These are phyloP conservation scores for Pseudoturritis turrita DNA, from an alignment of 345 rosid species.

Conservation along the genomic window DNA sequence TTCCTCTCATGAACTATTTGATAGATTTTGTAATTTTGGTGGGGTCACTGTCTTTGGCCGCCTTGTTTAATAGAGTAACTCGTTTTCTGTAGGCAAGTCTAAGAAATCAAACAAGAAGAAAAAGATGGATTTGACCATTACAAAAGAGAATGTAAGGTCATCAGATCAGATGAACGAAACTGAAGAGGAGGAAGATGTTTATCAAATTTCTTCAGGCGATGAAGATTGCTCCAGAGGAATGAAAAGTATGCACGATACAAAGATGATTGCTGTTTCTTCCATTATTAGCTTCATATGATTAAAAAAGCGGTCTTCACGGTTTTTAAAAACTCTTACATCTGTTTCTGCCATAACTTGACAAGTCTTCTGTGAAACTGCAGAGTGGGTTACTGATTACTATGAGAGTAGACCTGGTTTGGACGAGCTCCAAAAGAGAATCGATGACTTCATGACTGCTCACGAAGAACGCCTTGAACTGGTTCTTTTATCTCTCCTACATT, in stretches of 20 bases:
- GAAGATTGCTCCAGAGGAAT: conserved; percentile 66
- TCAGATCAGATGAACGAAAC: conserved; percentile 23
- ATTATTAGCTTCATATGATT: neutral
- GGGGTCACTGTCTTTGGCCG: neutral
- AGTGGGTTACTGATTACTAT: conserved; percentile 71
- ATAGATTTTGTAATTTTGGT: neutral
- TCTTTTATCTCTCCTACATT: conserved; percentile 1
- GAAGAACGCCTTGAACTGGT: conserved; percentile 84
- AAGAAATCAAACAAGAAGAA: conserved; percentile 28
- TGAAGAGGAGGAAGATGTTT: conserved; percentile 41
- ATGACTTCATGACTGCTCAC: conserved; percentile 67
- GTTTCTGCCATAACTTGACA: neutral
- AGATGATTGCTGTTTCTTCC: neutral
- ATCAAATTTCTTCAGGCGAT: conserved; percentile 67
- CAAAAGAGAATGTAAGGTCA: neutral
- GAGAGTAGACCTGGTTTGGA: conserved; percentile 73
- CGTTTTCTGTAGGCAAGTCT: conserved; percentile 23
- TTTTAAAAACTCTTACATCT: neutral
- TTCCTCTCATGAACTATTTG: neutral
- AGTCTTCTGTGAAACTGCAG: conserved; percentile 37
- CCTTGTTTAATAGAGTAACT: neutral
- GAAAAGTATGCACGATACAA: conserved; percentile 49
- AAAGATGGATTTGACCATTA: conserved; percentile 12
- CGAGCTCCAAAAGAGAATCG: conserved; percentile 68
- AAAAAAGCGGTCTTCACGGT: neutral